phyloP scores from a whole-genome alignment of 1,284 basidiomycete genomes.

The Stereum hirsutum region DNA sequence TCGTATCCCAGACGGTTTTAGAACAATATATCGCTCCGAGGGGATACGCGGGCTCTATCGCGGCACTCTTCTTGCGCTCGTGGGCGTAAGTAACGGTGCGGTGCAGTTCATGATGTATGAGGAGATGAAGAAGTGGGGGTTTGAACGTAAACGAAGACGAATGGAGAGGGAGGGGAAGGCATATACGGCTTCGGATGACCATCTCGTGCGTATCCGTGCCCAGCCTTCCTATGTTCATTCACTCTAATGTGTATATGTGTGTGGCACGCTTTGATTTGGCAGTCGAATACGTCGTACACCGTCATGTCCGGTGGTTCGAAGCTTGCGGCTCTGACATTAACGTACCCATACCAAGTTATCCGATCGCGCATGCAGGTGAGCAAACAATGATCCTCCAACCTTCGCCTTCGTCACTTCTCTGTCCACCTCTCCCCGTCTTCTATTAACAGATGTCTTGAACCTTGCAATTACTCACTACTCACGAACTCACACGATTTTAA shows the following conservation, averaged over 20 bases:
- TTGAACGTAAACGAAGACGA: constrained; percentile 62
- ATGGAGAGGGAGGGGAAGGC: constrained; percentile 48
- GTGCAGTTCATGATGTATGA: constrained; percentile 97
- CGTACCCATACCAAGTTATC: constrained; percentile 97
- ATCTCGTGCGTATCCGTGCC: constrained; percentile 50
- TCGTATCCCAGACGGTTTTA: constrained; percentile 66
- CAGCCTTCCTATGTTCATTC: neutral
- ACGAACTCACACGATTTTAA: neutral
- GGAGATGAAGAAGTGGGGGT: constrained; percentile 87
- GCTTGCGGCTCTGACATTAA: constrained; percentile 74
- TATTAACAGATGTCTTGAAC: neutral
- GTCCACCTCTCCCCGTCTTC: neutral
- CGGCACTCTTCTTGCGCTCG: constrained; percentile 82
- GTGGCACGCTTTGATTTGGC: constrained; percentile 1
- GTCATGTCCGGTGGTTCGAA: constrained; percentile 90
- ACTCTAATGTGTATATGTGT: no score
- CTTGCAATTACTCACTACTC: neutral
- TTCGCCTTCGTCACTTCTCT: neutral
- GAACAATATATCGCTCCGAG: constrained; percentile 61
- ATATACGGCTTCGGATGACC: constrained; percentile 71
- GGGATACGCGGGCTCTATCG: constrained; percentile 80
- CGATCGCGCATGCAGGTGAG: constrained; percentile 87
- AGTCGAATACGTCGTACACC: constrained; percentile 93
- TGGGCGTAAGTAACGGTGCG: constrained; percentile 94
- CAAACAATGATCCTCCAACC: constrained; percentile 8